Base-by-base conservation (phyloP, 1,139 yeast genomes). In the Torulaspora globosa region DNA sequence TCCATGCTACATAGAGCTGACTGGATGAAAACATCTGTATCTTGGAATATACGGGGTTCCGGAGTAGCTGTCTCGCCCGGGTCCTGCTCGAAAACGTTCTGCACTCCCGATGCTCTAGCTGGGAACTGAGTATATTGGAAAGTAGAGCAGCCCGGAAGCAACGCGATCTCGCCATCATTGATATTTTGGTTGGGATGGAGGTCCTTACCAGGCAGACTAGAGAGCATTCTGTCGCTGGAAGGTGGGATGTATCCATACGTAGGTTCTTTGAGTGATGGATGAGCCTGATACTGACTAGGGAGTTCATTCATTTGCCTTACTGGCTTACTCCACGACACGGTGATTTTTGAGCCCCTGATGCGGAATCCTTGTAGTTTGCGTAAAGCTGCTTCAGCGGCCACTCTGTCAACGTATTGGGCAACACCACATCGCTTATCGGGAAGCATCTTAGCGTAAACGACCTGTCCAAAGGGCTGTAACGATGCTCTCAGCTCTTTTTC, bases 361-460 rank as follows among this genome's bases (percentile, higher is more conserved):
- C 79, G 76, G 60, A 76, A 82, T 1, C 90, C 90, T 65, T 84
- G 88, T 85, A 84, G 78, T 29, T 80, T 79, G 16, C 75, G 72
- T 48, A 84, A 81, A 2, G 90, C 87, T 46, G 73, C 76, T 62
- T 83, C 89, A 0, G 90, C 92, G 59, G 82, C 82, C 49, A 76
- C 77, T 51, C 88, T 70, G 39, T 75, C 73, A 24, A 75, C 70
- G 62, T 75, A 84, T 59, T 80, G 82, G 48, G 84, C 79, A 63
- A 83, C 82, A 1, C 89, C 90, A 69, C 88, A 82, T 53, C 80
- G 80, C 57, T 80, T 82, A 11, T 84, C 84, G 1, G 79, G 79
- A 2, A 87, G 87, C 29, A 82, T 79, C 56, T 81, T 82, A 41
- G 82, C 80, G 59, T 81, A 83, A 34, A 76, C 74, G 40, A 84